Evolutionary conservation across 352 stramenopile genomes (phyloP), one percentile per base, ranked within the genome.

Genomic region (Globisporangium echinulatum): DNA sequence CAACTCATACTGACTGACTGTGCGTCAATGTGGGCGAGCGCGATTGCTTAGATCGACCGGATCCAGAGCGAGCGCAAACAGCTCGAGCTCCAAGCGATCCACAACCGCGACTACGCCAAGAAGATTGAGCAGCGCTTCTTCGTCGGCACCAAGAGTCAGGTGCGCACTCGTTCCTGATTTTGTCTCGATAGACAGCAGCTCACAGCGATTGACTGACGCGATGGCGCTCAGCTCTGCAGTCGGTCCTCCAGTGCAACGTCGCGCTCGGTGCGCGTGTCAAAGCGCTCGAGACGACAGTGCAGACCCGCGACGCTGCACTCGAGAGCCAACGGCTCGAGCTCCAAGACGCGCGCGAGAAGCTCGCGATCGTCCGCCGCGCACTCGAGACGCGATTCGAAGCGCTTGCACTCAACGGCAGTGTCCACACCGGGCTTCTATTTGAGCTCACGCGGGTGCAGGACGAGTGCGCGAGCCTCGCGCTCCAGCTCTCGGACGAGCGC

Each of bases 111-210:
- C 64, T 94, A 94, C 53, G 85, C 81, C 36, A 88, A 91, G 66
- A 88, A 88, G 53, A 92, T 92, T 51, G 85, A 94, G 64, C 79
- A 90, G 61, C 79, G 80, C 48, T 87, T 92, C 49, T 92, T 89
- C 60, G 75, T 88, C 70, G 81, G 81, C 38, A 75, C 81, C 2
- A 89, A 90, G 13, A 74, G 74, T 4, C 74, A 87, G 60, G 70
- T 76, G 49, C 7, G 46, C 40, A 13, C 25, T 33, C 25, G 25
- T 33, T 33, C 25, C 25, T 33, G 25, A 33, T 33, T 33, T 33
- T 33, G 25, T 33, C 25, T 33, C 25, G 25, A 33, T 33, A 3
- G 25, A 33, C 25, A 33, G 25, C 25, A 33, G 25, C 25, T 38
- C 48, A 38, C n/a, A 37, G 36, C 17, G 33, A 33, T 2, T 33